These are phyloP conservation scores for Coemansia sp. DNA, from an alignment of 192 early-diverging fungal species.

Conservation along the genomic window DNA sequence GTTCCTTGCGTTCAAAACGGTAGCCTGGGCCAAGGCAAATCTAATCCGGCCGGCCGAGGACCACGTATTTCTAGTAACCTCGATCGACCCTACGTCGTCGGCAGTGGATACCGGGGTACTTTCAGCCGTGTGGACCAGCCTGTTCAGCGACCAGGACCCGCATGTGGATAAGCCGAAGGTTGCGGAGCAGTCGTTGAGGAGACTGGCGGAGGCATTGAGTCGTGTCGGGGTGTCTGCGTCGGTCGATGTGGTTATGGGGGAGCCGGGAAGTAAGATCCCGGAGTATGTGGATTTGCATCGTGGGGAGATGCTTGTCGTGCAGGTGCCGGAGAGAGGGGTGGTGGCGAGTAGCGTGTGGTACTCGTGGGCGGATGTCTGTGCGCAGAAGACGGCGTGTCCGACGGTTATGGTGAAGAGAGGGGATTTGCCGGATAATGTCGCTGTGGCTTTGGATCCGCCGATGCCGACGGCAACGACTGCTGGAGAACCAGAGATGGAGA, in stretches of 20 bases:
- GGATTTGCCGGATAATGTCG: slow-evolving; percentile 37
- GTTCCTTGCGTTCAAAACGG: slow-evolving; percentile 34
- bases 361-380: slow-evolving; percentile 40
- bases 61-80: slow-evolving; percentile 44
- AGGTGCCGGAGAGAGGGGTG: slow-evolving; percentile 17
- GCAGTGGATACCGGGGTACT: slow-evolving; percentile 4
- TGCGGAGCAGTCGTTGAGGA: slow-evolving; percentile 13
- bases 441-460: slow-evolving; percentile 35
- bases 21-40: slow-evolving; percentile 49
- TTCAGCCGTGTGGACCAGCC: slow-evolving; percentile 30
- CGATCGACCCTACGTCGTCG: slow-evolving; percentile 13
- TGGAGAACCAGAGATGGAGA: neutral
- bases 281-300: slow-evolving; percentile 29
- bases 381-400: slow-evolving; percentile 20
- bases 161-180: slow-evolving; percentile 8
- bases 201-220: slow-evolving; percentile 14
- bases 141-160: slow-evolving; percentile 19
- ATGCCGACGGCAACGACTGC: slow-evolving; percentile 10
- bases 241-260: slow-evolving; percentile 24
- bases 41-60: slow-evolving; percentile 27
- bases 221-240: slow-evolving; percentile 17
- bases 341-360: slow-evolving; percentile 12
- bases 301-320: slow-evolving; percentile 32
- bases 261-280: slow-evolving; percentile 5
- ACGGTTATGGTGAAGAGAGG: slow-evolving; percentile 28